These are phyloP conservation scores for Coleophoma eucalyptorum DNA, from an alignment of 2,329 filamentous ascomycete species.

Conservation along the genomic window DNA sequence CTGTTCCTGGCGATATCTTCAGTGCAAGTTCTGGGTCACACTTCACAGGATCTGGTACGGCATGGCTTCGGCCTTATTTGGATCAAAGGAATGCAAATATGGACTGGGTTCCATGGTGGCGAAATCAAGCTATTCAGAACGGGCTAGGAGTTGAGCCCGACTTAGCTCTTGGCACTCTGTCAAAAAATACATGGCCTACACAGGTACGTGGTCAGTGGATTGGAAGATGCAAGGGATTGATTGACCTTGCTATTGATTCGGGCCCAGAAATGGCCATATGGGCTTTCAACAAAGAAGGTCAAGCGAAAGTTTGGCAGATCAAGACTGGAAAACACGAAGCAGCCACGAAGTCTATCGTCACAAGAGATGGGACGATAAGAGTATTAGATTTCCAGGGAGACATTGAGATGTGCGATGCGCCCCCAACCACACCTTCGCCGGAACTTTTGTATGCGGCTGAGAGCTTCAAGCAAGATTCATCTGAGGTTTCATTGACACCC, in stretches of 20 bases:
- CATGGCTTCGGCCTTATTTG: slow-evolving; percentile 5
- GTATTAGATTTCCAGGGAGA: slow-evolving; percentile 12
- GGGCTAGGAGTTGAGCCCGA: slow-evolving; percentile 25
- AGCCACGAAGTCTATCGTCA: slow-evolving; percentile 11
- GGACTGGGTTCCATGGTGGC: slow-evolving; percentile 35
- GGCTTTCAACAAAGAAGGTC: slow-evolving; percentile 42
- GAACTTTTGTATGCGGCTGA: background rate
- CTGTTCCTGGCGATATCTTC: slow-evolving; percentile 54
- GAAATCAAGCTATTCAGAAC: slow-evolving; percentile 29
- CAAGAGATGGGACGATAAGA: slow-evolving; percentile 25
- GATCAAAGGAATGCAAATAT: slow-evolving; percentile 8
- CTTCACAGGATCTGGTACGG: slow-evolving; percentile 3
- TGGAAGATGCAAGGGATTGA: slow-evolving; percentile 38
- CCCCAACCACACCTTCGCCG: background rate
- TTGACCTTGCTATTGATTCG: slow-evolving; percentile 46
- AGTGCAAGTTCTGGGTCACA: slow-evolving; percentile 26
- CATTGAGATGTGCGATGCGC: slow-evolving; percentile 13
- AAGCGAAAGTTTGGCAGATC: slow-evolving; percentile 42
- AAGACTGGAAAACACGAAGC: slow-evolving; percentile 20
- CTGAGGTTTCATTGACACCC: background rate
- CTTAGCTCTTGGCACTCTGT: slow-evolving; percentile 16
- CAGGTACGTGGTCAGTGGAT: slow-evolving; percentile 45
- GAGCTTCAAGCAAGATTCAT: background rate
- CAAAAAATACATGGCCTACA: slow-evolving; percentile 39
- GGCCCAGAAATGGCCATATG: slow-evolving; percentile 43